Percentiles rank a stretch among this genome's conserved stretches.
Evolutionary conservation across 257 asterid genomes (phyloP).

Genomic region (Jacaranda copaia): DNA sequence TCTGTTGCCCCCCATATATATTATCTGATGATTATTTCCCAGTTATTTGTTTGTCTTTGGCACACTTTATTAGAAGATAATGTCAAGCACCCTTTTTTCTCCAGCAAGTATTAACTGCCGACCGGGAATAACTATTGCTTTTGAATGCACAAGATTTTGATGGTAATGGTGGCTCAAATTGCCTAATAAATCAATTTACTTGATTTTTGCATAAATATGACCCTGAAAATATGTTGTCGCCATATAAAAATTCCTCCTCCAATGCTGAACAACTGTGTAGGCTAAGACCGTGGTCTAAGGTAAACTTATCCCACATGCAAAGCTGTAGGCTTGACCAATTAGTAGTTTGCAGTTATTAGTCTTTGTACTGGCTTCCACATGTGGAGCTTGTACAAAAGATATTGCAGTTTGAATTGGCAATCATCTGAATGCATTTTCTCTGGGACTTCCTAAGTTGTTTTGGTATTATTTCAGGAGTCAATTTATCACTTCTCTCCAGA

Average conservation of each 20-base stretch:
- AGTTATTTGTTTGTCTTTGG: background rate
- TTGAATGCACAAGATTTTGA: no score
- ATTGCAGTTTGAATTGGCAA: background rate
- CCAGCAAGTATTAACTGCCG: no score
- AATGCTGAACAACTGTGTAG: no score
- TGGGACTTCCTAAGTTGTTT: background rate
- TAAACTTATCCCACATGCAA: background rate
- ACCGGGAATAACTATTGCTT: no score
- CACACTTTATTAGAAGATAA: background rate
- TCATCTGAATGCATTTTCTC: slow-evolving; percentile 3
- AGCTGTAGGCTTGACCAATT: background rate
- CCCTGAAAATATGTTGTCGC: no score
- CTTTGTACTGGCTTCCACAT: background rate
- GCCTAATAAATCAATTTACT: no score
- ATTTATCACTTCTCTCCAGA: slow-evolving; percentile 84
- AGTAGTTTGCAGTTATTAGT: background rate
- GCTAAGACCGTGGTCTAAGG: no score
- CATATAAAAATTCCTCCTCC: no score
- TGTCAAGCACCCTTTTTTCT: no score
- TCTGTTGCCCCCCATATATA: background rate
- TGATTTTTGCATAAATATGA: no score
- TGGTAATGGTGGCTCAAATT: no score
- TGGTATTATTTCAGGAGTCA: slow-evolving; percentile 63
- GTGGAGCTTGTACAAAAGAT: background rate
- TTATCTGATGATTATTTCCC: background rate